A percentile compares a stretch with the other conserved stretches of the same genome.
phyloP scores from a whole-genome alignment of 306 rosid species.

The Hylodesmum podocarpum region DNA sequence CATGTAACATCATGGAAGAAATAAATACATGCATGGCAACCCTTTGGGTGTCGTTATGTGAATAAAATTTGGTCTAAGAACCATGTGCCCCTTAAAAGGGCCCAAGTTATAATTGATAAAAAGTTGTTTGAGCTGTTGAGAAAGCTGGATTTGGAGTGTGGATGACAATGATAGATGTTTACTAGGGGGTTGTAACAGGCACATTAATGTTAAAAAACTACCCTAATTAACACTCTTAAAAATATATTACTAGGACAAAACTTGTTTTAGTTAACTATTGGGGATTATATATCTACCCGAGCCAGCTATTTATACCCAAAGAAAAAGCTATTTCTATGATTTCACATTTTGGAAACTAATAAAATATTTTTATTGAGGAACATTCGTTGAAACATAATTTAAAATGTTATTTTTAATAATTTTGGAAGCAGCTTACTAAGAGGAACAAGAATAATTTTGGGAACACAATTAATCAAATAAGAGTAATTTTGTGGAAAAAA shows the following conservation, averaged over 20 bases:
- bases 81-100: constrained; percentile 1
- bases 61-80: background rate
- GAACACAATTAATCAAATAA: no score
- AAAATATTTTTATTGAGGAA: no score
- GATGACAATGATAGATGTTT: background rate
- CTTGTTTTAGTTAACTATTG: background rate
- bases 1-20: background rate
- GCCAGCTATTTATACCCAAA: no score
- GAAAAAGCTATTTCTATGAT: no score
- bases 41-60: background rate
- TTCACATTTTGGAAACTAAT: no score
- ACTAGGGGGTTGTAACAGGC: background rate
- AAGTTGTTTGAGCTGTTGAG: background rate
- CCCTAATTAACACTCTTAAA: background rate
- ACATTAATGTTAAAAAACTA: background rate
- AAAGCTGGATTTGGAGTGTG: constrained; percentile 2
- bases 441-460: no score
- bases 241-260: background rate
- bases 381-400: no score
- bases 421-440: no score
- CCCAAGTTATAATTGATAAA: background rate
- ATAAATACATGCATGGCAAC: background rate
- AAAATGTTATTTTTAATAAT: no score
- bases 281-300: no score
- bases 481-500: no score